Percentiles rank a stretch among this genome's conserved stretches.
These are phyloP conservation scores for Acer campestre DNA, from an alignment of 345 rosid species.

Conservation along the genomic window DNA sequence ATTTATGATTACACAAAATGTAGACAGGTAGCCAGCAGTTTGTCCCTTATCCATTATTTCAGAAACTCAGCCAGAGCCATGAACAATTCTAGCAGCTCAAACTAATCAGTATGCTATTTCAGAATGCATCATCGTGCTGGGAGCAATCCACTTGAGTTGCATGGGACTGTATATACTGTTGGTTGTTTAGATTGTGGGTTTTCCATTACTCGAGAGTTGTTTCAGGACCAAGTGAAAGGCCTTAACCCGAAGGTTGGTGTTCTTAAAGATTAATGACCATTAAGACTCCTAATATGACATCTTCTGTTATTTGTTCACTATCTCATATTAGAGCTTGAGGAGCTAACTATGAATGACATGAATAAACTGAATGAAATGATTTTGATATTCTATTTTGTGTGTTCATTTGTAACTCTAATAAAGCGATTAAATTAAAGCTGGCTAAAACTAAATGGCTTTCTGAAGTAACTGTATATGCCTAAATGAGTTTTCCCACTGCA, in stretches of 20 bases:
- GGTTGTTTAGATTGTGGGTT: conserved; percentile 73
- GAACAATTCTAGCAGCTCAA: conserved; percentile 9
- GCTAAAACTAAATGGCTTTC: background rate
- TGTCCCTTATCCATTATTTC: background rate
- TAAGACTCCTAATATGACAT: background rate
- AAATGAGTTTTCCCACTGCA: background rate
- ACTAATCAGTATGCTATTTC: conserved; percentile 24
- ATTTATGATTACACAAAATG: conserved; percentile 88
- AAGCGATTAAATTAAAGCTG: background rate
- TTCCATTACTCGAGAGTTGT: conserved; percentile 55
- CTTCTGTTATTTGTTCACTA: background rate
- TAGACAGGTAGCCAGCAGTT: conserved; percentile 58
- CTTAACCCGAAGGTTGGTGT: conserved; percentile 80
- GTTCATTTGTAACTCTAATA: background rate
- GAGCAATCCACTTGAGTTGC: conserved; percentile 83
- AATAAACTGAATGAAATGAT: background rate
- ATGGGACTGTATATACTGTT: conserved; percentile 83
- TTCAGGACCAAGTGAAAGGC: conserved; percentile 79
- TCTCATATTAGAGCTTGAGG: background rate
- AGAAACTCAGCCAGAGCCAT: conserved; percentile 19
- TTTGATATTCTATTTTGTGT: background rate
- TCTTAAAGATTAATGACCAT: background rate
- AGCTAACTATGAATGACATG: background rate
- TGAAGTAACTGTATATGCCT: background rate
- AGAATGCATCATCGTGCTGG: conserved; percentile 94